Evolutionary conservation across 164 flowering plant genomes (phyloP).

Genomic region (Malania oleifera): DNA sequence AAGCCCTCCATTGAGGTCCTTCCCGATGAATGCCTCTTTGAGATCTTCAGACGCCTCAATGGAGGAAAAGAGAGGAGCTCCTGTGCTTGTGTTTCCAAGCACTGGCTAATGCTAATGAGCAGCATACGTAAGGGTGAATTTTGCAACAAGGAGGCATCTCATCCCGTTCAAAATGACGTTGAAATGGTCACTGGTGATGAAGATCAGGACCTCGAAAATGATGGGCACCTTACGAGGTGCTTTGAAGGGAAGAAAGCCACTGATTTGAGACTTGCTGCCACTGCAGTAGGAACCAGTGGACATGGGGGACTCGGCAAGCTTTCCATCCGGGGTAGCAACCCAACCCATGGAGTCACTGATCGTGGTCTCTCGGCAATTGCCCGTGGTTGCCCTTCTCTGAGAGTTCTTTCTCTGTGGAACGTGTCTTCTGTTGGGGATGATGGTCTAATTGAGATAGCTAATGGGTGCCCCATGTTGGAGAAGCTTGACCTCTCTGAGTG

Average conservation of each 20-base stretch:
- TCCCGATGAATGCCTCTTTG: slow-evolving; percentile 82
- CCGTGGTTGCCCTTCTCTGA: slow-evolving; percentile 61
- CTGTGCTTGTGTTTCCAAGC: slow-evolving; percentile 75
- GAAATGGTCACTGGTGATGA: slow-evolving; percentile 24
- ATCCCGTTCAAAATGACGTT: slow-evolving; percentile 11
- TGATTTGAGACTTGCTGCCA: slow-evolving; percentile 68
- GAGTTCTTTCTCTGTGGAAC: slow-evolving; percentile 45
- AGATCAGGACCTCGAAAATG: slow-evolving; percentile 28
- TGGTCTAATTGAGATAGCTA: slow-evolving; percentile 41
- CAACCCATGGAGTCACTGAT: slow-evolving; percentile 42
- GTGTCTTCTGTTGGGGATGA: slow-evolving; percentile 46
- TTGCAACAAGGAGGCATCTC: slow-evolving; percentile 12
- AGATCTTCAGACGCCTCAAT: slow-evolving; percentile 65
- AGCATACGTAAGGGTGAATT: slow-evolving; percentile 44
- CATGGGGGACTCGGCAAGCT: slow-evolving; percentile 81
- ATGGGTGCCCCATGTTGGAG: slow-evolving; percentile 41
- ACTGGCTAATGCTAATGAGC: slow-evolving; percentile 61
- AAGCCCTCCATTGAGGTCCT: slow-evolving; percentile 53
- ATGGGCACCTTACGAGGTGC: slow-evolving; percentile 62
- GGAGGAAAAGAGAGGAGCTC: slow-evolving; percentile 52
- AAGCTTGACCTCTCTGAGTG: slow-evolving; percentile 47
- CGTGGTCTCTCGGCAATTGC: slow-evolving; percentile 58
- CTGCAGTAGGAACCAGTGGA: slow-evolving; percentile 60
- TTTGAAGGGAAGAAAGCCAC: slow-evolving; percentile 78
- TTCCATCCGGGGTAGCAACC: slow-evolving; percentile 44